Conservation (phyloP, 179 eudicot species). For the Drosera spatulata region DNA sequence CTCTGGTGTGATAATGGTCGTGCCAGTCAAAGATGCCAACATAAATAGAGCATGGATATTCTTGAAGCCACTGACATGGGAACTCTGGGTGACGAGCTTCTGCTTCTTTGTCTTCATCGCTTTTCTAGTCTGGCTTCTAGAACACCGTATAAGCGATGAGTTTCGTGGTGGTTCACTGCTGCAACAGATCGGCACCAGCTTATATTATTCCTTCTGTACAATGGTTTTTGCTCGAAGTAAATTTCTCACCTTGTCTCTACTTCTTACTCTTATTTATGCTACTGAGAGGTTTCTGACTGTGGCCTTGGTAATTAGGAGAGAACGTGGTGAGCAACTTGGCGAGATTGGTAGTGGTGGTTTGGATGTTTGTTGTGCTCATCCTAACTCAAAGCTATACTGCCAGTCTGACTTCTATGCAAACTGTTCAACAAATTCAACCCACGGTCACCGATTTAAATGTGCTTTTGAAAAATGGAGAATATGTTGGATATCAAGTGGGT, state of each 20-base stretch:
- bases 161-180: slow-evolving; percentile 9
- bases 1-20: slow-evolving; percentile 31
- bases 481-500: slow-evolving; percentile 29
- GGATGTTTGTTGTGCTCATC: slow-evolving; percentile 45
- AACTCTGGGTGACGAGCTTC: slow-evolving; percentile 25
- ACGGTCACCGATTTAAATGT: slow-evolving; percentile 15
- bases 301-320: slow-evolving; percentile 20
- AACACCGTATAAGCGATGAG: slow-evolving; percentile 20
- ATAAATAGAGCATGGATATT: slow-evolving; percentile 20
- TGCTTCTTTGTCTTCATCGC: slow-evolving; percentile 22
- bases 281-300: background rate
- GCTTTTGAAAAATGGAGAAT: slow-evolving; percentile 12
- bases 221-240: slow-evolving; percentile 45
- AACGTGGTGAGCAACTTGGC: slow-evolving; percentile 34
- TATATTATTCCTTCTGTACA: slow-evolving; percentile 37
- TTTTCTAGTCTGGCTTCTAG: slow-evolving; percentile 25
- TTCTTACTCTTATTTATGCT: background rate
- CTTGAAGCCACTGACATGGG: slow-evolving; percentile 25
- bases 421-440: slow-evolving; percentile 34
- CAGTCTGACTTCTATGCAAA: slow-evolving; percentile 42
- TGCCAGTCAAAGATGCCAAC: slow-evolving; percentile 6
- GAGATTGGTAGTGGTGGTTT: slow-evolving; percentile 43
- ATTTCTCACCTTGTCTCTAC: background rate
- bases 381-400: slow-evolving; percentile 52
- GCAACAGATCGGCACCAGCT: slow-evolving; percentile 27